Base-by-base conservation (phyloP, 768 basidiomycete species). In the Fomitopsis serialis region DNA sequence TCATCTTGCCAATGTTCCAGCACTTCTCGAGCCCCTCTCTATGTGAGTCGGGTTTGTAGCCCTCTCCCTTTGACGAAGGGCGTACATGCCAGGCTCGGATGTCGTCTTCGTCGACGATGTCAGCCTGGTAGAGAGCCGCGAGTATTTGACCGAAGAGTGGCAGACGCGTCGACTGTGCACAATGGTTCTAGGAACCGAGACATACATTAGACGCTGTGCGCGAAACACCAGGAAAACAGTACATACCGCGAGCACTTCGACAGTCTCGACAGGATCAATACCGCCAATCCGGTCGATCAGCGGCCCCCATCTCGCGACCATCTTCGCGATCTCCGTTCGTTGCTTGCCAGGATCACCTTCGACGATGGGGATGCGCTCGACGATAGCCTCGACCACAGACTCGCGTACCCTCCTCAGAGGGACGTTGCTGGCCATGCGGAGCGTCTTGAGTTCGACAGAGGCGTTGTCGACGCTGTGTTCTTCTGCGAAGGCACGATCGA, bases 381-480 rank as follows among this genome's bases (percentile, higher is more conserved):
- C 84, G 54, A 98, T 77, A 36, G 84, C 89, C n/a, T 78, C 78
- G 35, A 98, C 77, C n/a, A 98, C 91, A 15, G 88, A 89, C 68
- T 94, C 88, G 48, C 89, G 78, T 15, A 97, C 94, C 48, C 84
- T 77, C n/a, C 78, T 79, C 19, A 97, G 77, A 11, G 90, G 81
- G 24, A 98, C 96, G 62, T 98, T 98, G 63, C 87, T 90, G 34
- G 93, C 92, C 92, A 98, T 96, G 46, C 95, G 89, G 43, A 99
- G 79, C 42, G 96, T 97, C 73, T 96, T 93, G 55, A 98, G 78
- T 66, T 98, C 96, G 56, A 98, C 88, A 0, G 90, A 78, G 1
- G 94, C 93, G 67, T 97, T 93, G 60, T 96, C 92, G 44, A 96
- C 85, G 11, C 85, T 87, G 71, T 97, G 94, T 2, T 80, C 86